Percentiles rank a stretch among this genome's conserved stretches.
phyloP scores from a whole-genome alignment of 345 rosid species.

The Chamaenerion angustifolium region DNA sequence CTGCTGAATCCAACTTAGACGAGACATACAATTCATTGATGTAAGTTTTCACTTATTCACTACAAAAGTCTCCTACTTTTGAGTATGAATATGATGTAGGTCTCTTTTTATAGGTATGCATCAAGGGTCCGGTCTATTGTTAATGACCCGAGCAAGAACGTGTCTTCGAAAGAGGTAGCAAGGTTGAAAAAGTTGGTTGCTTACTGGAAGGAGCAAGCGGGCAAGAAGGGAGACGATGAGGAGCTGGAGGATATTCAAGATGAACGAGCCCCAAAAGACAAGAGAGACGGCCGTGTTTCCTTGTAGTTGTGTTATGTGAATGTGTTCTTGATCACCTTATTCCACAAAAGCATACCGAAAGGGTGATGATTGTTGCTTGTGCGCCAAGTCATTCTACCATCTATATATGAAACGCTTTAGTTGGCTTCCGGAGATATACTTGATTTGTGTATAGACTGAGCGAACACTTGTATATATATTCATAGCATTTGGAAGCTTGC shows the following conservation, averaged over 20 bases:
- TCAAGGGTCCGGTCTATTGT: slow-evolving; percentile 82
- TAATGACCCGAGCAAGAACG: slow-evolving; percentile 81
- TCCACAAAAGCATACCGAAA: too few species aligned
- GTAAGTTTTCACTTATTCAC: slow-evolving; percentile 22
- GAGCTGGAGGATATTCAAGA: slow-evolving; percentile 78
- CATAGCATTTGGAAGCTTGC: too few species aligned
- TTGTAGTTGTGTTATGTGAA: slow-evolving; percentile 8
- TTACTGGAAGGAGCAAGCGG: slow-evolving; percentile 91
- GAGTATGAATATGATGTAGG: too few species aligned
- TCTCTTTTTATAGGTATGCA: slow-evolving; percentile 44
- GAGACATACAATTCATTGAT: slow-evolving; percentile 76
- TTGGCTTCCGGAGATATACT: too few species aligned
- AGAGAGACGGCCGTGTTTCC: slow-evolving; percentile 42
- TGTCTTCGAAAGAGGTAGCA: slow-evolving; percentile 72
- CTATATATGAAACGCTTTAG: too few species aligned
- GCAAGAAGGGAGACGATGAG: slow-evolving; percentile 57
- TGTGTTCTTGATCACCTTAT: too few species aligned
- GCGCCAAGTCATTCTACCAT: too few species aligned
- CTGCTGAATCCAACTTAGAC: slow-evolving; percentile 80
- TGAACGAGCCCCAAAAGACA: slow-evolving; percentile 31
- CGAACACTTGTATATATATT: too few species aligned
- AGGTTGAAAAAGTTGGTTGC: slow-evolving; percentile 74
- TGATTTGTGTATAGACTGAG: too few species aligned
- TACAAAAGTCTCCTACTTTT: not conserved
- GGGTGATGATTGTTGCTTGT: too few species aligned